These are phyloP conservation scores for Sextonia rubra DNA, from an alignment of 164 flowering plant species.

Conservation along the genomic window DNA sequence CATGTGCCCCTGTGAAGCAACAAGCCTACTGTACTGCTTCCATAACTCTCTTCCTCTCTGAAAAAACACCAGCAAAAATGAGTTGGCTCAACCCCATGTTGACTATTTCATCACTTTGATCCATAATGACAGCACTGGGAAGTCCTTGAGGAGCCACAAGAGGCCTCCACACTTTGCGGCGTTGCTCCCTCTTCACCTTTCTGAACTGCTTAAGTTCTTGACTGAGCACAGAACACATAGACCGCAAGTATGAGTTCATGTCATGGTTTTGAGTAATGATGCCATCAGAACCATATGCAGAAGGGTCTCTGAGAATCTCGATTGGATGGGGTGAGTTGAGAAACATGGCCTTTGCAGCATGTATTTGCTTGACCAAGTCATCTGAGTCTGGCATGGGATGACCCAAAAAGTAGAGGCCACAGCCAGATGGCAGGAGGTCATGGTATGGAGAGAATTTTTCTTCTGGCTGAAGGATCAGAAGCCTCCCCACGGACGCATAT, in stretches of 20 bases:
- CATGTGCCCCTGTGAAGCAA: slow-evolving; percentile 55
- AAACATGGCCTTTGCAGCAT: slow-evolving; percentile 56
- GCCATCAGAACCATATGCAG: slow-evolving; percentile 84
- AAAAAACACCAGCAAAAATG: slow-evolving; percentile 42
- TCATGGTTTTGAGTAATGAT: slow-evolving; percentile 78
- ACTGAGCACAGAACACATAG: slow-evolving; percentile 54
- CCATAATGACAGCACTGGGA: slow-evolving; percentile 21
- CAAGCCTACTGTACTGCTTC: slow-evolving; percentile 55
- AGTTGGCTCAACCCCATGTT: slow-evolving; percentile 22
- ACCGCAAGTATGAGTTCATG: slow-evolving; percentile 67
- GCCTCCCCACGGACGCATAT: slow-evolving; percentile 84
- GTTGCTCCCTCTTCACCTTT: slow-evolving; percentile 51
- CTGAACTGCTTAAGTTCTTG: slow-evolving; percentile 59
- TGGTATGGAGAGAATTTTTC: slow-evolving; percentile 79
- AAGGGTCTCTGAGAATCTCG: slow-evolving; percentile 74
- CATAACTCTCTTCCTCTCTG: slow-evolving; percentile 49
- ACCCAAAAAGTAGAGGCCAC: slow-evolving; percentile 65
- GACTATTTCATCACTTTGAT: slow-evolving; percentile 14
- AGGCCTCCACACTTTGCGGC: slow-evolving; percentile 68
- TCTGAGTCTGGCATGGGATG: slow-evolving; percentile 24
- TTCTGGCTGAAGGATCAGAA: slow-evolving; percentile 85
- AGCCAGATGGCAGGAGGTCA: slow-evolving; percentile 84
- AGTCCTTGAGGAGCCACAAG: slow-evolving; percentile 34
- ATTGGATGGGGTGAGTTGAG: slow-evolving; percentile 89
- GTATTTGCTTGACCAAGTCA: slow-evolving; percentile 49